Base-by-base conservation (phyloP, 805 yeast species). In the Candida khao-thaluensis region DNA sequence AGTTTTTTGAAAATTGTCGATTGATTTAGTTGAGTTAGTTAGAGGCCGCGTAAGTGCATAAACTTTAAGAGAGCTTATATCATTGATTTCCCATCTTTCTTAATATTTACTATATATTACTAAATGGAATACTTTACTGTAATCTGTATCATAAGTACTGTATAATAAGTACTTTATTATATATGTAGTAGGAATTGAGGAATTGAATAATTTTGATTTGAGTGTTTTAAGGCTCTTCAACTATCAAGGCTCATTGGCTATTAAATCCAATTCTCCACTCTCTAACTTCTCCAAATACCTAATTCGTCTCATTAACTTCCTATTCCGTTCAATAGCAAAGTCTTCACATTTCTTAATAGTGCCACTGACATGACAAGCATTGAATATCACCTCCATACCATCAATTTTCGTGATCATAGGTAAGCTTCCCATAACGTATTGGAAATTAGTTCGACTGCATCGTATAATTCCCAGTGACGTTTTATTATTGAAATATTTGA, bases 391-490 rank as follows among this genome's bases (percentile, higher is more conserved):
- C 5, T 63, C 61, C 21, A 54, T 53, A 16, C 73, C 78, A 12
- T 71, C 79, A 2, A 88, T 51, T 20, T 64, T 62, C 27, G 67
- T 68, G 8, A 82, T 74, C 34, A 81, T 57, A 1, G 79, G 64
- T 44, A 91, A 57, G 0, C 95, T 86, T 0, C 83, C 86, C 41
- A 86, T 66, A 1, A 87, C 76, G 3, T 75, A 50, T 30, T 81
- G 77, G 36, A 69, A 74, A 41, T 80, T 79, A 32, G 77, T 84
- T 41, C 95, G 60, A 7, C 82, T 74, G 41, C 91, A 85, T 45
- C 96, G 71, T 14, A 91, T 52, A 3, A 90, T 90, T 0, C 97
- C 97, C 0, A 89, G 81, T 0, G 89, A 79, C 0, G 97, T 89
- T 51, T 73, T 74, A 39, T 78, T 78, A 11, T 93, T 85, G 60